These are phyloP conservation scores for Yarrowia osloensis DNA, from an alignment of 805 yeast species.

Conservation along the genomic window DNA sequence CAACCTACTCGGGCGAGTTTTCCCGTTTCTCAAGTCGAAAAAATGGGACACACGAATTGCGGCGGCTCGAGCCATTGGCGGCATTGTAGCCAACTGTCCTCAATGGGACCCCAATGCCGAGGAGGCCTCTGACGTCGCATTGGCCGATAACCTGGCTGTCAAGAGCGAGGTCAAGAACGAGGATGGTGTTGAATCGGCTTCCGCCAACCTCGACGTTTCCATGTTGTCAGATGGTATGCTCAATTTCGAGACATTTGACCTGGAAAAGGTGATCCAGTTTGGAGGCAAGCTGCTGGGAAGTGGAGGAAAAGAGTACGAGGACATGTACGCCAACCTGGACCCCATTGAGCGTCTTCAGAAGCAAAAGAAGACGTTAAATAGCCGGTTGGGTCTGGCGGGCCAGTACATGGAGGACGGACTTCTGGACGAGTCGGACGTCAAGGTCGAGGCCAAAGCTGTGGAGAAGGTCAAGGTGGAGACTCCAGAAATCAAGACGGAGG, in stretches of 20 bases:
- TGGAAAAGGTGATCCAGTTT: slow-evolving; percentile 43
- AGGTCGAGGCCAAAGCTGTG: neutral
- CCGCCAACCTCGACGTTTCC: slow-evolving; percentile 16
- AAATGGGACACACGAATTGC: slow-evolving; percentile 97
- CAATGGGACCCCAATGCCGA: slow-evolving; percentile 78
- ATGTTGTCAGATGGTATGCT: slow-evolving; percentile 35
- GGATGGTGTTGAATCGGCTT: slow-evolving; percentile 29
- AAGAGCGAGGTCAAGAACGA: slow-evolving; percentile 26
- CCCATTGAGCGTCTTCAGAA: slow-evolving; percentile 53
- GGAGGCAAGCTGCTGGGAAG: slow-evolving; percentile 62
- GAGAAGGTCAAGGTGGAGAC: slow-evolving; percentile 18
- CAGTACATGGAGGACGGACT: slow-evolving; percentile 45
- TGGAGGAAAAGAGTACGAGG: slow-evolving; percentile 54
- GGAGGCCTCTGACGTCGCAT: slow-evolving; percentile 32
- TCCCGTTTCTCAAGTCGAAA: slow-evolving; percentile 77
- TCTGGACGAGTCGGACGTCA: slow-evolving; percentile 39
- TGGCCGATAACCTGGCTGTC: slow-evolving; percentile 15
- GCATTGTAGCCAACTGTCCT: slow-evolving; percentile 75
- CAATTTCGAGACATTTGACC: slow-evolving; percentile 44
- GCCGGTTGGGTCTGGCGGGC: slow-evolving; percentile 49
- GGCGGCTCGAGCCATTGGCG: slow-evolving; percentile 93
- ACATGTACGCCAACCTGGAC: slow-evolving; percentile 44
- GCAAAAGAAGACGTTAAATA: slow-evolving; percentile 51
- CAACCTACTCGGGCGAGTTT: slow-evolving; percentile 79
- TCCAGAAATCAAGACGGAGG: slow-evolving; percentile 16